Conservation (phyloP, 768 basidiomycete genomes). For the Tulasnella sp. region DNA sequence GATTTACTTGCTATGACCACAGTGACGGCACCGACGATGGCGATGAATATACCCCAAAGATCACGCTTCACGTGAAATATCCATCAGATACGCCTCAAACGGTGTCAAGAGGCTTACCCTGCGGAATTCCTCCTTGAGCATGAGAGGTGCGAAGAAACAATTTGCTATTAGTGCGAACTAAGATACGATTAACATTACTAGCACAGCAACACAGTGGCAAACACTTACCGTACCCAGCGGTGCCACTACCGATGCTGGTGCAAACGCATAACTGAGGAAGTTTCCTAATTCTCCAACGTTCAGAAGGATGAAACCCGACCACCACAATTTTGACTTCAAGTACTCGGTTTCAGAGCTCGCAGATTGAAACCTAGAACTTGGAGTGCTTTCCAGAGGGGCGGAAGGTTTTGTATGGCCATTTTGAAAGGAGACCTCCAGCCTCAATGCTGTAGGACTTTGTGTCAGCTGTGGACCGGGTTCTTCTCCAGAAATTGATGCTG, state of each 20-base stretch:
- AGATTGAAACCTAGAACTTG: conserved; percentile 3
- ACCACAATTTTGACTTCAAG: conserved; percentile 79
- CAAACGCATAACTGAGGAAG: conserved; percentile 81
- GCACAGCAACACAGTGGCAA: background rate
- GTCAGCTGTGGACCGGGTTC: background rate
- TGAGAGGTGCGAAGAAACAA: conserved; percentile 80
- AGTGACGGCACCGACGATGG: conserved; percentile 78
- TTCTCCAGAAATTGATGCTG: too few relatives aligned
- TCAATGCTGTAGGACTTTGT: background rate
- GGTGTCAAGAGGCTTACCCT: conserved; percentile 34
- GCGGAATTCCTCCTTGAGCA: conserved; percentile 72
- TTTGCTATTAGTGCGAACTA: conserved; percentile 91
- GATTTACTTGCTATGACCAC: conserved; percentile 76
- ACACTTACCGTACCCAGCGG: conserved; percentile 80
- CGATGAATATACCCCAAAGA: conserved; percentile 62
- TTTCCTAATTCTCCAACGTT: conserved; percentile 84
- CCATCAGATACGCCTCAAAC: conserved; percentile 10
- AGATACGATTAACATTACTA: background rate
- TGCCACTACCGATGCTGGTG: conserved; percentile 85
- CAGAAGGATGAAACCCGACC: conserved; percentile 80
- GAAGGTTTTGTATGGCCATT: too few relatives aligned
- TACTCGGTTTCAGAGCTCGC: conserved; percentile 51
- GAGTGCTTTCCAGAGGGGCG: too few relatives aligned
- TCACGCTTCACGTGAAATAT: conserved; percentile 42
- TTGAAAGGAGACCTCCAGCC: too few relatives aligned